Evolutionary conservation across 148 eudicot genomes (phyloP).

Genomic region (Diospyros kaki): DNA sequence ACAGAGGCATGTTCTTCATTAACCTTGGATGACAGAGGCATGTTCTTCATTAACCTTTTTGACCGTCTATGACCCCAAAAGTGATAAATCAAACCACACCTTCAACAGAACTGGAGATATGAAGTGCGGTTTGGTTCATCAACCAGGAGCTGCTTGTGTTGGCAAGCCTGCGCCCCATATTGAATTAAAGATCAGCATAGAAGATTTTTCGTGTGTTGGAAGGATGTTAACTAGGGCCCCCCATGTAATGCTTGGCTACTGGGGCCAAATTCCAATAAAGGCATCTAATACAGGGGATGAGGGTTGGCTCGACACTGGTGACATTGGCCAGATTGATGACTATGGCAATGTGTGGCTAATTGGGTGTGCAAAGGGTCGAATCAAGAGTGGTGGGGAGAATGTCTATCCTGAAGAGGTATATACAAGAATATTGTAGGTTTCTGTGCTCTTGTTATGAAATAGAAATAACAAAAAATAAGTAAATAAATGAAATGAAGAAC

Average conservation of each 20-base stretch:
- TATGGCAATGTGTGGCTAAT: conserved; percentile 76
- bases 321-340: conserved; percentile 66
- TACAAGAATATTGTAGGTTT: background rate
- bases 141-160: conserved; percentile 58
- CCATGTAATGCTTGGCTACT: conserved; percentile 73
- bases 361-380: conserved; percentile 77
- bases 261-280: conserved; percentile 41
- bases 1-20: conserved; percentile 92
- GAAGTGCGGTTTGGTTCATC: conserved; percentile 11
- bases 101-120: conserved; percentile 2
- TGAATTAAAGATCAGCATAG: conserved; percentile 40
- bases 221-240: conserved; percentile 85
- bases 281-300: conserved; percentile 20
- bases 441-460: background rate
- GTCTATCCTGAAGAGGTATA: conserved; percentile 91
- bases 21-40: conserved; percentile 84
- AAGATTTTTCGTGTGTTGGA: conserved; percentile 46
- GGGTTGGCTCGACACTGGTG: conserved; percentile 92
- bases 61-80: conserved; percentile 59
- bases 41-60: conserved; percentile 85
- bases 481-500: background rate
- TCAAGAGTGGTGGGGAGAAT: conserved; percentile 94
- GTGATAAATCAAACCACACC: conserved; percentile 14
- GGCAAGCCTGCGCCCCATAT: conserved; percentile 93
- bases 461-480: too few relatives aligned